A percentile compares a stretch with the other conserved stretches of the same genome.
Evolutionary conservation across 2,329 filamentous ascomycete species (phyloP).

Genomic region (Ascochyta lentis): DNA sequence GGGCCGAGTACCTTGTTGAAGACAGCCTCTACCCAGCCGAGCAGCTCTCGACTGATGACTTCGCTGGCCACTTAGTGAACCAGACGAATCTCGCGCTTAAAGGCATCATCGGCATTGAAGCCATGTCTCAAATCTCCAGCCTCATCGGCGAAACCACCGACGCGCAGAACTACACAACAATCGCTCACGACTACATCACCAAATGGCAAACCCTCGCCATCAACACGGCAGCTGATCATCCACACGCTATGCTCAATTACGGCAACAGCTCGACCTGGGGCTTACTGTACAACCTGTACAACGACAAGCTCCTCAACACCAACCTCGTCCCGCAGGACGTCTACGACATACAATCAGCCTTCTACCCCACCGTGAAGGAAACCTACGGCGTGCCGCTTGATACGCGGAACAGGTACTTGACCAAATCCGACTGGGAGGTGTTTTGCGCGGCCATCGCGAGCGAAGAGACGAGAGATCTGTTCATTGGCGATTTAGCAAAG

Average conservation of each 20-base stretch:
- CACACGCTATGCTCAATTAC: slow-evolving; percentile 81
- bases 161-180: slow-evolving; percentile 65
- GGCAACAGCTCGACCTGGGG: slow-evolving; percentile 82
- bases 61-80: slow-evolving; percentile 77
- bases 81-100: slow-evolving; percentile 85
- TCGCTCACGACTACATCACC: slow-evolving; percentile 70
- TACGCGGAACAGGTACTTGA: slow-evolving; percentile 75
- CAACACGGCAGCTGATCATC: slow-evolving; percentile 63
- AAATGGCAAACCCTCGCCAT: slow-evolving; percentile 76
- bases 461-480: slow-evolving; percentile 70
- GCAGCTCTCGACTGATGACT: slow-evolving; percentile 86
- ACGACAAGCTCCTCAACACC: slow-evolving; percentile 59
- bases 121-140: slow-evolving; percentile 74
- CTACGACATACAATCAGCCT: slow-evolving; percentile 80
- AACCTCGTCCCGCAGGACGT: slow-evolving; percentile 76
- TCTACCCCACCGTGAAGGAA: slow-evolving; percentile 81
- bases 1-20: slow-evolving; percentile 78
- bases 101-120: slow-evolving; percentile 81
- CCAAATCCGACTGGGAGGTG: slow-evolving; percentile 91
- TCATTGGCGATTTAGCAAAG: slow-evolving; percentile 73
- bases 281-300: slow-evolving; percentile 84
- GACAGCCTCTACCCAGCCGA: slow-evolving; percentile 75
- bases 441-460: slow-evolving; percentile 82
- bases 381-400: slow-evolving; percentile 84
- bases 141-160: slow-evolving; percentile 65